Percentiles rank a stretch among this genome's conserved stretches.
These are phyloP conservation scores for Friedmanniomyces simplex DNA, from an alignment of 495 filamentous ascomycete species.

Conservation along the genomic window DNA sequence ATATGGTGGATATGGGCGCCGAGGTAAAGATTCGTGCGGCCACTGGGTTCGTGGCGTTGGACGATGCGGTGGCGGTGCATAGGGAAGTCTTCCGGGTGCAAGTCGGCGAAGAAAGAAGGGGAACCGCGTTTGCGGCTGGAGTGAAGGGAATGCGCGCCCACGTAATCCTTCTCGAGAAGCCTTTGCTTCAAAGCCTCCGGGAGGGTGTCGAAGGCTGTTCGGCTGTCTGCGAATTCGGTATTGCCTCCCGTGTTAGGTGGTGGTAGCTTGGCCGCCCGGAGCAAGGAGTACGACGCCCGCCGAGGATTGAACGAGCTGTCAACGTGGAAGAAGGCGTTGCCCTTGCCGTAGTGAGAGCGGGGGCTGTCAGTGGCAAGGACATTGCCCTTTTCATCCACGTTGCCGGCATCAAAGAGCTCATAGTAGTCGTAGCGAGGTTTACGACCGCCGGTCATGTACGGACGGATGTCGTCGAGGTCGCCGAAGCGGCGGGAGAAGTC, in stretches of 20 bases:
- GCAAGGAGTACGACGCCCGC: constrained; percentile 44
- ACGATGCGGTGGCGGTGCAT: constrained; percentile 43
- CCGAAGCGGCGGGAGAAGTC: constrained; percentile 44
- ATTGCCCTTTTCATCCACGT: constrained; percentile 30
- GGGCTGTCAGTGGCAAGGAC: neutral
- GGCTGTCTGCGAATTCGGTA: constrained; percentile 49
- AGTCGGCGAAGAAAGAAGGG: constrained; percentile 40
- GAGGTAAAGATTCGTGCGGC: constrained; percentile 44
- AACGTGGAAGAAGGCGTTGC: constrained; percentile 50
- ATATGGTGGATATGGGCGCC: constrained; percentile 48
- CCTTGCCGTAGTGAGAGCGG: constrained; percentile 24
- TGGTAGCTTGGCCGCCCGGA: constrained; percentile 43
- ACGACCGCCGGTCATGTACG: constrained; percentile 39
- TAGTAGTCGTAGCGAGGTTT: constrained; percentile 39
- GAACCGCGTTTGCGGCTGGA: constrained; percentile 45
- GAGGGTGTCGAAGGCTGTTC: constrained; percentile 45
- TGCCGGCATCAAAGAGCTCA: constrained; percentile 50
- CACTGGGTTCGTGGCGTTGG: constrained; percentile 44
- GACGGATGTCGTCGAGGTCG: constrained; percentile 48
- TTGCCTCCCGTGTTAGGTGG: constrained; percentile 42
- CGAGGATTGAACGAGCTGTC: constrained; percentile 53
- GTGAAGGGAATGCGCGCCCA: constrained; percentile 45
- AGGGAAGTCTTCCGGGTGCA: constrained; percentile 34
- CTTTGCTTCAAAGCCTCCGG: constrained; percentile 30
- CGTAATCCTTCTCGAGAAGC: constrained; percentile 36